Percentiles rank a stretch among this genome's conserved stretches.
Evolutionary conservation across 352 stramenopile genomes (phyloP).

Genomic region (Blastocystis sp.): DNA sequence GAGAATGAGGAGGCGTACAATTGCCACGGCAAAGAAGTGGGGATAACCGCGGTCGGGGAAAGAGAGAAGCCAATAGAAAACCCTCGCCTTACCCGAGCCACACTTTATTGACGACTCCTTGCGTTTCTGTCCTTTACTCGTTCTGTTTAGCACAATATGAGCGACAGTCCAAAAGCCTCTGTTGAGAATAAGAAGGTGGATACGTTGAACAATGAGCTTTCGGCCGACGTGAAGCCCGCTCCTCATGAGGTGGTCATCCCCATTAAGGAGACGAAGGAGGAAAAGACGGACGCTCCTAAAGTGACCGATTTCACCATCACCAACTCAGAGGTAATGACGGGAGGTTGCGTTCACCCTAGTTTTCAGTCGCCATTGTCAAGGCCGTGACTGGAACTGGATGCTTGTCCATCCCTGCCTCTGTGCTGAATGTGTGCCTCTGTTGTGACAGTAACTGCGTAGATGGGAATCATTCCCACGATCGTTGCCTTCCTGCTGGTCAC

Average conservation of each 20-base stretch:
- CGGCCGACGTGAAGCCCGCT: neutral
- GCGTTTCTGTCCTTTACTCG: neutral
- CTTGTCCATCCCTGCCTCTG: slow-evolving; percentile 14
- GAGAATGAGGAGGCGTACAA: neutral
- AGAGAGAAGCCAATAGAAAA: slow-evolving; percentile 4
- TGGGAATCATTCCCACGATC: slow-evolving; percentile 46
- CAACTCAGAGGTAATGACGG: neutral
- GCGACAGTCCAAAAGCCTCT: neutral
- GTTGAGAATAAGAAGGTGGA: slow-evolving; percentile 40
- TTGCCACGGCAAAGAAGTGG: neutral
- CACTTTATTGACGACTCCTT: neutral
- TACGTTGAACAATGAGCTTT: neutral
- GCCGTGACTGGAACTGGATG: slow-evolving; percentile 47
- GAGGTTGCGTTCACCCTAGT: neutral
- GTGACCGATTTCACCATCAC: neutral
- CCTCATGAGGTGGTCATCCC: neutral
- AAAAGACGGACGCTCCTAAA: neutral
- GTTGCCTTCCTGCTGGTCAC: slow-evolving; percentile 40
- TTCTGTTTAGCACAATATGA: neutral
- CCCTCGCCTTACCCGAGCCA: neutral
- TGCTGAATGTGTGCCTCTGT: slow-evolving; percentile 4
- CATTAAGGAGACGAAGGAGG: neutral
- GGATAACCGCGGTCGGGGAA: neutral
- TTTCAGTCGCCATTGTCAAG: slow-evolving; percentile 46
- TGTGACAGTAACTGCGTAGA: neutral